Conservation (phyloP, 768 basidiomycete species). For the Suillus ampliporus region DNA sequence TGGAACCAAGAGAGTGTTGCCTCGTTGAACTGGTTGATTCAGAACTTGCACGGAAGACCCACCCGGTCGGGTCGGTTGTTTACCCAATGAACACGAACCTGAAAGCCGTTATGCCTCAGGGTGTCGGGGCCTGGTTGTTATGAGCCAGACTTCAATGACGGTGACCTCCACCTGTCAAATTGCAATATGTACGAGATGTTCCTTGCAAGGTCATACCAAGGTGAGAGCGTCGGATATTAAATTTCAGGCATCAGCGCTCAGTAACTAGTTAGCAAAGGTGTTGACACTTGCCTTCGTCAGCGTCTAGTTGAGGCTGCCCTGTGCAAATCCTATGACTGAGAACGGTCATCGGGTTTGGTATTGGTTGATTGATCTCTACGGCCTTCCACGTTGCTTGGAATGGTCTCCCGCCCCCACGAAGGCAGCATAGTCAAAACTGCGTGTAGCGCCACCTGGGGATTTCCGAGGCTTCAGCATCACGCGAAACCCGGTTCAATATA, state of each 20-base stretch:
- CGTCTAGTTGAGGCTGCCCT: not conserved
- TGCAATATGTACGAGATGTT: not conserved
- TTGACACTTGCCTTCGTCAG: not conserved
- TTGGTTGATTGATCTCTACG: not conserved
- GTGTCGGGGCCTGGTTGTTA: not conserved
- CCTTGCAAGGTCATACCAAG: not conserved
- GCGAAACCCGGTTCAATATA: not conserved
- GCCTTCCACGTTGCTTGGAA: not conserved
- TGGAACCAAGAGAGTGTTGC: too few relatives aligned
- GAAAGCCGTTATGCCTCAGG: not conserved
- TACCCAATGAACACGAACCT: not conserved
- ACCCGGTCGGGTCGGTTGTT: not conserved
- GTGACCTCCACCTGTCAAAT: not conserved
- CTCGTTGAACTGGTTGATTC: not conserved
- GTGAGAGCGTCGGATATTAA: not conserved
- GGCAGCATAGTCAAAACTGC: not conserved
- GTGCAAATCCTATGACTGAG: too few relatives aligned
- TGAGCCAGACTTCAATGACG: not conserved
- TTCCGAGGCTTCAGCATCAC: not conserved
- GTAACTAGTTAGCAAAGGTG: not conserved
- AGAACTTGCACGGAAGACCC: not conserved
- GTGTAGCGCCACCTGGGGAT: not conserved
- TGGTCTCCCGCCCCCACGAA: not conserved
- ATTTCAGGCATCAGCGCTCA: not conserved
- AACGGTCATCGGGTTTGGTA: too few relatives aligned